Percentiles rank a stretch among this genome's conserved stretches.
phyloP scores from a whole-genome alignment of 805 yeast genomes.

The Yarrowia alimentaria region DNA sequence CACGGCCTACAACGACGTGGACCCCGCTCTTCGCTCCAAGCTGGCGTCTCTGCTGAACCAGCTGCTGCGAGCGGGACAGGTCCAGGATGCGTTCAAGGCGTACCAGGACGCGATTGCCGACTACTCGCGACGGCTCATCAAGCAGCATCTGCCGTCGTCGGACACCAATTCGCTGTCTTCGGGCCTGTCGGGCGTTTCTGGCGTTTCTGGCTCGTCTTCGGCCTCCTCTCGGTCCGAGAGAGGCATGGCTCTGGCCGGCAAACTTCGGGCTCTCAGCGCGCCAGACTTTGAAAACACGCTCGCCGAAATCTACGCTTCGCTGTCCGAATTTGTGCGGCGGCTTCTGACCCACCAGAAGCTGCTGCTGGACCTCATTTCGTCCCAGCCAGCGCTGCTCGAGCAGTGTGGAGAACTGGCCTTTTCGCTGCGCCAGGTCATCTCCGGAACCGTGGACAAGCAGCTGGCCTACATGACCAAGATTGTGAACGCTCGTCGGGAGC shows the following conservation, averaged over 20 bases:
- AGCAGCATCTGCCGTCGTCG: slow-evolving; percentile 55
- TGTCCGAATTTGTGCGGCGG: slow-evolving; percentile 72
- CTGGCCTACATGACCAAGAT: slow-evolving; percentile 57
- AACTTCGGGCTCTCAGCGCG: slow-evolving; percentile 66
- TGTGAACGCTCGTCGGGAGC: slow-evolving; percentile 71
- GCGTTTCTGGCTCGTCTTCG: neutral
- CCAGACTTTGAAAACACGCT: slow-evolving; percentile 74
- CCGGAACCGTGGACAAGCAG: slow-evolving; percentile 63
- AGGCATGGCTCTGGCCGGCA: slow-evolving; percentile 45
- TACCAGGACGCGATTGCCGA: slow-evolving; percentile 68
- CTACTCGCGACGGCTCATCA: slow-evolving; percentile 72
- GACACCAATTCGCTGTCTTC: slow-evolving; percentile 37
- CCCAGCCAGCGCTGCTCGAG: slow-evolving; percentile 37
- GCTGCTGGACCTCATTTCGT: slow-evolving; percentile 66
- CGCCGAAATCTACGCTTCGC: slow-evolving; percentile 54
- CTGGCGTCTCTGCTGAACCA: slow-evolving; percentile 53
- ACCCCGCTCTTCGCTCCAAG: slow-evolving; percentile 42
- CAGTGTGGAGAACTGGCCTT: slow-evolving; percentile 49
- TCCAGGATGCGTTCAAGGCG: slow-evolving; percentile 57
- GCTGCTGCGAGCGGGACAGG: slow-evolving; percentile 58
- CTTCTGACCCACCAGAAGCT: slow-evolving; percentile 76
- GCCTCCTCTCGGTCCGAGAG: slow-evolving; percentile 37
- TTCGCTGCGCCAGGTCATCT: slow-evolving; percentile 60
- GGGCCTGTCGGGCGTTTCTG: slow-evolving; percentile 3
- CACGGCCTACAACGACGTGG: slow-evolving; percentile 13